These are phyloP conservation scores for Patellifolia procumbens DNA, from an alignment of 179 eudicot species.

Conservation along the genomic window DNA sequence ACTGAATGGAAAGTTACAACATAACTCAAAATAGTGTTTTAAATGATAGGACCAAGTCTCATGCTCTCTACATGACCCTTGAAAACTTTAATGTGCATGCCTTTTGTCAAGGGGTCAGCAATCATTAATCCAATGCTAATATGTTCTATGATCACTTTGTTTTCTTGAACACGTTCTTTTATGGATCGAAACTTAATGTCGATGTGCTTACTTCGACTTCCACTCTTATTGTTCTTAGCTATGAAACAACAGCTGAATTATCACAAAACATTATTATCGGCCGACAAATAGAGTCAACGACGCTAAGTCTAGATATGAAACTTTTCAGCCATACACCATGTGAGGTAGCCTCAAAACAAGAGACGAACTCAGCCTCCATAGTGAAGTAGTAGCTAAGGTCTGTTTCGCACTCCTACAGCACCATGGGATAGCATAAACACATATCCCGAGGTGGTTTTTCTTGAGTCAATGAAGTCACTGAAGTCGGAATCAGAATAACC, in stretches of 20 bases:
- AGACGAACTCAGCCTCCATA: conserved; percentile 15
- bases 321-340: conserved; percentile 16
- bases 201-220: neutral
- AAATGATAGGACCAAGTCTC: no score
- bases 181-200: neutral
- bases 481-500: neutral
- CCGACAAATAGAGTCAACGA: conserved; percentile 17
- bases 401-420: conserved; percentile 6
- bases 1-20: no score
- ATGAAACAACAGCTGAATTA: conserved; percentile 21
- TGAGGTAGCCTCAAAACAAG: conserved; percentile 16
- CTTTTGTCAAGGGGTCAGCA: no score
- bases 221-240: conserved; percentile 17
- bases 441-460: neutral
- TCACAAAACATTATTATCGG: conserved; percentile 15
- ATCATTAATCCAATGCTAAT: no score
- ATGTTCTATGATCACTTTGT: no score
- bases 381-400: conserved; percentile 18
- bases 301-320: conserved; percentile 8
- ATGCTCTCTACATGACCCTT: no score
- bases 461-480: neutral
- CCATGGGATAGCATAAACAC: neutral
- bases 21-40: no score
- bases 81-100: no score
- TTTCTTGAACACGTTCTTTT: conserved; percentile 12